Base-by-base conservation (phyloP, 2,329 filamentous ascomycete species). In the Beauveria caledonica region DNA sequence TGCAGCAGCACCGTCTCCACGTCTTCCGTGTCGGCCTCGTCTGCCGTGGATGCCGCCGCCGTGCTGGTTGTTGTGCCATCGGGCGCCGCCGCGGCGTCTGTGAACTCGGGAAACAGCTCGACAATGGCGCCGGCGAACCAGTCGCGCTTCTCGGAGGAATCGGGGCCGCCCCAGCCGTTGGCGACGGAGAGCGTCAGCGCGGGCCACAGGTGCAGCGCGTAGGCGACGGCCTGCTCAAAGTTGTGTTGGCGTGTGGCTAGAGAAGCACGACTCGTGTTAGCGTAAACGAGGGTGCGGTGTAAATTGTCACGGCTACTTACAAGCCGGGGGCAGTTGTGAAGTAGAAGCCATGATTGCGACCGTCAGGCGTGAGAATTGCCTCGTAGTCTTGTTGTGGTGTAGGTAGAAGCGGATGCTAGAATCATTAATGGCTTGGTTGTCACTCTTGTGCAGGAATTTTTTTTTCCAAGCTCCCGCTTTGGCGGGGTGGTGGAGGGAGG, bases 111-210 rank as follows among this genome's bases (percentile, higher is more conserved):
- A 67, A 97, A 88, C 64, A 96, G 84, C 27, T 96, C 90, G 62
- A 87, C 88, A 58, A 97, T 81, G 48, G 89, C 89, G 64, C 92
- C 92, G 56, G 90, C 93, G 69, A 99, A 90, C 93, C 92, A 97
- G 80, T 96, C 93, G 69, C 93, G 89, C 78, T 97, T 97, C 74
- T 95, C 91, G 63, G 80, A 74, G 23, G 86, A 88, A 69, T 91
- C 86, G 45, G 90, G 85, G 2, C 93, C 94, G 68, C 93, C 94
- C 88, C 92, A 96, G 75, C 85, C 81, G 73, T 90, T 91, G 71
- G 89, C 84, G 49, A 97, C 90, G 51, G 94, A 91, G 70, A 96
- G 86, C 53, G 88, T 88, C 58, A 99, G 86, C 36, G 90, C 88
- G 8, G 89, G 86, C 94, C 94, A 99, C 70, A 89, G 84, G 77